Conservation (phyloP, 257 asterid genomes). For the Cinchona pubescens region DNA sequence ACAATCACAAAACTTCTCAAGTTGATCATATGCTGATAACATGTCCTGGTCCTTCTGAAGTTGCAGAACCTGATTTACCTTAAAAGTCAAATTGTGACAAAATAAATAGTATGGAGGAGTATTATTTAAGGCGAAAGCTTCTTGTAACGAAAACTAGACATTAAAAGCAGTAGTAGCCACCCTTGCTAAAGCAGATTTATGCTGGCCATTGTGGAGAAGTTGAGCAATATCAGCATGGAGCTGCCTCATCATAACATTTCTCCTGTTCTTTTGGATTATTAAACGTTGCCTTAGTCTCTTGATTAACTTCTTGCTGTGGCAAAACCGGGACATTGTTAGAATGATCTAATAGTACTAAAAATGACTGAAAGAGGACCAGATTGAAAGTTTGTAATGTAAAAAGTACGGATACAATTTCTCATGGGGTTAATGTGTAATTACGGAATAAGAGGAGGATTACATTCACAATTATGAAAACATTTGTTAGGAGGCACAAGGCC, state of each 20-base stretch:
- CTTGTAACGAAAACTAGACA: too few species aligned
- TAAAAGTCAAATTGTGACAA: too few species aligned
- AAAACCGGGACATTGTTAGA: not conserved
- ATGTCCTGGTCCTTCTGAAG: slow-evolving; percentile 24
- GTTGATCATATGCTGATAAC: slow-evolving; percentile 32
- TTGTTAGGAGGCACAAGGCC: not conserved
- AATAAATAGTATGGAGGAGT: not conserved
- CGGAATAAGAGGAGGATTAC: not conserved
- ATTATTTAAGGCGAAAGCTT: not conserved
- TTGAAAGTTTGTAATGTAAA: not conserved
- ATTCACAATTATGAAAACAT: rapidly evolving
- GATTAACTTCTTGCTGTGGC: slow-evolving; percentile 26
- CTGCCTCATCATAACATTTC: slow-evolving; percentile 27
- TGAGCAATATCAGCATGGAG: slow-evolving; percentile 31
- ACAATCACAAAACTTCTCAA: slow-evolving; percentile 26
- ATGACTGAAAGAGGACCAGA: not conserved
- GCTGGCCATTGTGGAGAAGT: slow-evolving; percentile 29
- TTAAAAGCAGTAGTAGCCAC: slow-evolving; percentile 3
- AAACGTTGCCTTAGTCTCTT: slow-evolving; percentile 25
- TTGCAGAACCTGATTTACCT: slow-evolving; percentile 23
- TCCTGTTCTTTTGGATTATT: slow-evolving; percentile 27
- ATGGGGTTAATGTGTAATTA: not conserved
- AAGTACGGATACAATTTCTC: not conserved
- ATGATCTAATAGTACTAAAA: not conserved
- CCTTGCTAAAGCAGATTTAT: slow-evolving; percentile 20